phyloP scores from a whole-genome alignment of 2,329 filamentous ascomycete species.

The Drechslerella coelobrocha region DNA sequence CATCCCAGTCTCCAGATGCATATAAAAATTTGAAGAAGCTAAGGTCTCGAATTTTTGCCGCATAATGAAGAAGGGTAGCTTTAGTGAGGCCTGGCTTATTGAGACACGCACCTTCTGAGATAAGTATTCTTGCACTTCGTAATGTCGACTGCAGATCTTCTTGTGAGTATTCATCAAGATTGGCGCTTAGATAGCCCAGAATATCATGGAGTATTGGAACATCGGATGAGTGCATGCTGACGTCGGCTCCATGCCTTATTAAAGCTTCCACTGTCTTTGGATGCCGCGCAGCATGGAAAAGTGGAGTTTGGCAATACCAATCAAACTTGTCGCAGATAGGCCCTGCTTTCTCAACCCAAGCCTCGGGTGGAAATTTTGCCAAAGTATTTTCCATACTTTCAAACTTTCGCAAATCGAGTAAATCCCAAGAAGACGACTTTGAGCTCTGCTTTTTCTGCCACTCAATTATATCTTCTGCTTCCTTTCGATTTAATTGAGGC shows the following conservation, averaged over 20 bases:
- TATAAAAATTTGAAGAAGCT: slow-evolving; percentile 25
- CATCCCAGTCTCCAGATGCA: slow-evolving; percentile 20
- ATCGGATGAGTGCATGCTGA: background rate
- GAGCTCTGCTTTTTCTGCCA: background rate
- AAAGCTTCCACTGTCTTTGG: slow-evolving; percentile 17
- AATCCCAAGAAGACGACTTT: background rate
- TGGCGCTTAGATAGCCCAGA: background rate
- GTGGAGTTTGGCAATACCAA: background rate
- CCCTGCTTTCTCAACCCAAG: background rate
- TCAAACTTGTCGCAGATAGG: background rate
- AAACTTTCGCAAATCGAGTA: background rate
- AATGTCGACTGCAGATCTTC: background rate
- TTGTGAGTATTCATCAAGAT: background rate
- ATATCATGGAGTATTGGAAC: background rate
- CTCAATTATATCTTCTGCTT: background rate
- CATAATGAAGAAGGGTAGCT: slow-evolving; percentile 3
- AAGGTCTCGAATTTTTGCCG: slow-evolving; percentile 12
- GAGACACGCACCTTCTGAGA: slow-evolving; percentile 7
- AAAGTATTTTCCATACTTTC: background rate
- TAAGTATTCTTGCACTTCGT: slow-evolving; percentile 2
- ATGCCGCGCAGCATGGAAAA: background rate
- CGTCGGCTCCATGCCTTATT: slow-evolving; percentile 20
- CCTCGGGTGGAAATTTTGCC: background rate
- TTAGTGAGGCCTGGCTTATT: background rate
- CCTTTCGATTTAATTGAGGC: background rate